phyloP scores from a whole-genome alignment of 164 flowering plant genomes.

The Macadamia tetraphylla region DNA sequence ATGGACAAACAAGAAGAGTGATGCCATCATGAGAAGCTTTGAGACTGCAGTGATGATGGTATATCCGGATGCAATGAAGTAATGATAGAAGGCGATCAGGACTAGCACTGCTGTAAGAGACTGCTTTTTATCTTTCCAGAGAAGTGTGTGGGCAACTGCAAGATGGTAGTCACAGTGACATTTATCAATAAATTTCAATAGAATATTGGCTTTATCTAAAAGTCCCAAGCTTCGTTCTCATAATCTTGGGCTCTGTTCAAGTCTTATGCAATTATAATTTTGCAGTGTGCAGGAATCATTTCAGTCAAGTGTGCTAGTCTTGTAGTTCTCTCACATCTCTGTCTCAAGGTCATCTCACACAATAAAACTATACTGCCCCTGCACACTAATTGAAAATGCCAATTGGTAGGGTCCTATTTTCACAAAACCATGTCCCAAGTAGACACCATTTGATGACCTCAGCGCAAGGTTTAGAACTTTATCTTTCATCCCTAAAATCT shows the following conservation, averaged over 20 bases:
- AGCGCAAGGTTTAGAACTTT: no score
- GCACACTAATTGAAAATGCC: no score
- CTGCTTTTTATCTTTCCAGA: conserved; percentile 80
- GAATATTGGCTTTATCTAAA: neutral
- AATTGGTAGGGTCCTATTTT: no score
- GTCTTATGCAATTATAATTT: neutral
- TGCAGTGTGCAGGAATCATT: neutral
- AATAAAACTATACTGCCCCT: no score
- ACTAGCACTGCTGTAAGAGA: conserved; percentile 42
- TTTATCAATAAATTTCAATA: conserved; percentile 2
- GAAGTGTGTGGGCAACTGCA: conserved; percentile 89
- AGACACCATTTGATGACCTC: no score
- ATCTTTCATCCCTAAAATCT: neutral
- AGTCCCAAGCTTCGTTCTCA: neutral
- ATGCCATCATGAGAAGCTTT: conserved; percentile 51
- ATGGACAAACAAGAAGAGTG: conserved; percentile 68
- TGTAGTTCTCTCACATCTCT: no score
- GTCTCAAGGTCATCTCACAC: no score
- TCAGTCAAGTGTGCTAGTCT: no score
- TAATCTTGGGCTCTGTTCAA: neutral
- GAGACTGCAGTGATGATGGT: conserved; percentile 62
- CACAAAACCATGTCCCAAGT: no score
- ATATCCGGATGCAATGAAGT: conserved; percentile 59
- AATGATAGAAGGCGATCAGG: conserved; percentile 57
- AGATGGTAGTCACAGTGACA: conserved; percentile 10